Percentiles rank a stretch among this genome's conserved stretches.
Evolutionary conservation across 108 stramenopile species (phyloP).

Genomic region (Poteriospumella lacustris): DNA sequence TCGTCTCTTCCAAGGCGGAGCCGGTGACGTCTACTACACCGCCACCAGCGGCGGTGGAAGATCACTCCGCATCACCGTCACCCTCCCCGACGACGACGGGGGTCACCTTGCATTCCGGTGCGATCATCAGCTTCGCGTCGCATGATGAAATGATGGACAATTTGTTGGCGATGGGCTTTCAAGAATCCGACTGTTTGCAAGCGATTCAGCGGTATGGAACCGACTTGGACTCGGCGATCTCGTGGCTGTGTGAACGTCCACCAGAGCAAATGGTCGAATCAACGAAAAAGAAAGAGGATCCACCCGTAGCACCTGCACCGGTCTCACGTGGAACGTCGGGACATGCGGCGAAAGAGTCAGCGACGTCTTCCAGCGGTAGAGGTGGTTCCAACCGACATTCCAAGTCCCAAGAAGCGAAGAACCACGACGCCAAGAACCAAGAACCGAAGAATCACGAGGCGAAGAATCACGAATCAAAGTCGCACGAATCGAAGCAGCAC

Average conservation of each 20-base stretch:
- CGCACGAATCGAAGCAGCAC: too few relatives aligned
- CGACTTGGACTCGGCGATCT: constrained; percentile 14
- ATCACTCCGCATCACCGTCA: not conserved
- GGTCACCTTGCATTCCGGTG: too few relatives aligned
- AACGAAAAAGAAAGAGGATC: not conserved
- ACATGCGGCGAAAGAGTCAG: too few relatives aligned
- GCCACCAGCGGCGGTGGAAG: not conserved
- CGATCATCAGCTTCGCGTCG: constrained; percentile 4
- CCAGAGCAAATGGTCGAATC: not conserved
- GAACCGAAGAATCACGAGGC: too few relatives aligned
- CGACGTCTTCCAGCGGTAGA: too few relatives aligned
- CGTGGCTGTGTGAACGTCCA: constrained; percentile 21
- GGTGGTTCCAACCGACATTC: too few relatives aligned
- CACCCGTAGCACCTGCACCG: too few relatives aligned
- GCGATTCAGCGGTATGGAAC: constrained; percentile 13
- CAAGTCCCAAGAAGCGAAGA: too few relatives aligned
- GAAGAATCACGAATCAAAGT: too few relatives aligned
- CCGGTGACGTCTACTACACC: not conserved
- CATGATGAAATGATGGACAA: constrained; percentile 13
- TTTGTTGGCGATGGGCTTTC: constrained; percentile 22
- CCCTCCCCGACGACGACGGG: not conserved
- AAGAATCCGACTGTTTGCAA: constrained; percentile 16
- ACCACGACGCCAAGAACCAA: too few relatives aligned
- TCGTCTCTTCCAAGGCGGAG: not conserved
- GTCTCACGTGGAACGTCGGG: too few relatives aligned